A percentile compares a stretch with the other conserved stretches of the same genome.
phyloP scores from a whole-genome alignment of 768 basidiomycete genomes.

The Boletellus sp. region DNA sequence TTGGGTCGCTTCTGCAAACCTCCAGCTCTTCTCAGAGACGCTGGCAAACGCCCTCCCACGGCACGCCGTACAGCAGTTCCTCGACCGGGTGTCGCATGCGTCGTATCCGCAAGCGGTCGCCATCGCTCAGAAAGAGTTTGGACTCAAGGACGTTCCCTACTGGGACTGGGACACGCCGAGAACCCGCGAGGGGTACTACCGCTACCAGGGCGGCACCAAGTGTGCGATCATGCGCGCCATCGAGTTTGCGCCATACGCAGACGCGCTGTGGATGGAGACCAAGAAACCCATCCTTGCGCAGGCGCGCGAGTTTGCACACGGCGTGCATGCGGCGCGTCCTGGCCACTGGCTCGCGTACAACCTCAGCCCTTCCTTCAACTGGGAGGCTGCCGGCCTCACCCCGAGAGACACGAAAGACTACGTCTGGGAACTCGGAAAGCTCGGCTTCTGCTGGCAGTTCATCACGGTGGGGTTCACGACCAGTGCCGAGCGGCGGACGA shows the following conservation, averaged over 20 bases:
- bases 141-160: slow-evolving; percentile 68
- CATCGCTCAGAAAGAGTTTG: slow-evolving; percentile 79
- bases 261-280: slow-evolving; percentile 95
- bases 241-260: slow-evolving; percentile 92
- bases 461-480: slow-evolving; percentile 69
- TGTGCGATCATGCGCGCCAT: slow-evolving; percentile 90
- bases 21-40: slow-evolving; percentile 73
- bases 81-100: slow-evolving; percentile 56
- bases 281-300: slow-evolving; percentile 90
- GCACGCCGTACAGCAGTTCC: slow-evolving; percentile 56
- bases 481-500: not conserved
- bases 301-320: slow-evolving; percentile 86
- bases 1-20: slow-evolving; percentile 76
- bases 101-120: slow-evolving; percentile 67
- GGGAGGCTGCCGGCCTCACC: slow-evolving; percentile 89
- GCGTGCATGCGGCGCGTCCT: slow-evolving; percentile 78
- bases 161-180: slow-evolving; percentile 96
- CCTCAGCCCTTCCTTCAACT: slow-evolving; percentile 89
- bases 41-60: slow-evolving; percentile 62
- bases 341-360: slow-evolving; percentile 97
- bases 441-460: slow-evolving; percentile 99
- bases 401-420: slow-evolving; percentile 82
- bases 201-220: slow-evolving; percentile 95
- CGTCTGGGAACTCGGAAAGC: slow-evolving; percentile 91
- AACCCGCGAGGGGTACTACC: slow-evolving; percentile 94